Evolutionary conservation across 331 rosid species (phyloP).

Genomic region (Phaseolus coccineus): DNA sequence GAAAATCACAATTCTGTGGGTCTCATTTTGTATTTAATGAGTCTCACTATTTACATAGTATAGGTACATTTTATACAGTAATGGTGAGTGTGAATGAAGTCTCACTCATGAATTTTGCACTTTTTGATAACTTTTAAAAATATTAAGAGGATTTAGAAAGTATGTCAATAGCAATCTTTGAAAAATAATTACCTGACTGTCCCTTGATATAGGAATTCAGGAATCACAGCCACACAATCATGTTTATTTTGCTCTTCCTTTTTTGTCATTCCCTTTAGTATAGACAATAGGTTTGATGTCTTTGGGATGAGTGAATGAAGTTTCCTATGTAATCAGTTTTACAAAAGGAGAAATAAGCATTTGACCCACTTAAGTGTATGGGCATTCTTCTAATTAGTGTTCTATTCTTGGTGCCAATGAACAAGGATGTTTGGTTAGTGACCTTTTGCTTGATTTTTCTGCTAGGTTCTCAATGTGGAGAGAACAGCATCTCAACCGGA

Average conservation of each 20-base stretch:
- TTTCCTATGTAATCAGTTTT: not conserved
- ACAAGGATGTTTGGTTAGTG: not conserved
- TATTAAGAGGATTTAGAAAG: not conserved
- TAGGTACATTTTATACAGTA: not conserved
- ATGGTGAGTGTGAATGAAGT: not conserved
- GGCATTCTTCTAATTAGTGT: not conserved
- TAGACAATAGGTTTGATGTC: not conserved
- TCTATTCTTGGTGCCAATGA: conserved; percentile 1
- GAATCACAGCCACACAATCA: not conserved
- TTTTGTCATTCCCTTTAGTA: not conserved
- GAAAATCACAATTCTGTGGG: not conserved
- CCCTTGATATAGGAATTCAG: not conserved
- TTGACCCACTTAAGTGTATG: conserved; percentile 1
- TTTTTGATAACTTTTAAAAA: not conserved
- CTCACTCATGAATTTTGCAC: not conserved
- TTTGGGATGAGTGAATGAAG: not conserved
- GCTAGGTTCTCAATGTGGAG: conserved; percentile 80
- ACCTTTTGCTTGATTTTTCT: conserved; percentile 3
- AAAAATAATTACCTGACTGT: not conserved
- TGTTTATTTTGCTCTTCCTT: not conserved
- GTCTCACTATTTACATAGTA: not conserved
- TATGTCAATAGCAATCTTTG: not conserved
- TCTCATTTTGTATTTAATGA: not conserved
- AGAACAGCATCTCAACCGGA: conserved; percentile 69
- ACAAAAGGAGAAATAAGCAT: not conserved